These are phyloP conservation scores for Penstemon davidsonii DNA, from an alignment of 257 asterid species.

Conservation along the genomic window DNA sequence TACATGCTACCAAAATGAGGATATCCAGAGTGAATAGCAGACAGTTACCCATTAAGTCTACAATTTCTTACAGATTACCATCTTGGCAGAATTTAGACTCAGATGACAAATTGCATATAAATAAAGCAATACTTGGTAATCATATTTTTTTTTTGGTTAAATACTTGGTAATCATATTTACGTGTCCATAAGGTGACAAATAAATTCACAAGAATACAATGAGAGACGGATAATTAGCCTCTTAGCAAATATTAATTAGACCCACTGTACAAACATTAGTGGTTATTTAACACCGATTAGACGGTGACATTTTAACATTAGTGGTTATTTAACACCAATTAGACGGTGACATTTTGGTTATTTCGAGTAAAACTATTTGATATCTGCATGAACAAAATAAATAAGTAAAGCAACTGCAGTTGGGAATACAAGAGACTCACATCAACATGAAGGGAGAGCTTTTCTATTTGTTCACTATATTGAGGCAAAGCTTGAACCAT, in stretches of 20 bases:
- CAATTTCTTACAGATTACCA: not conserved
- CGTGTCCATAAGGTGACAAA: conserved; percentile 12
- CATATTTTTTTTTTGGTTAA: not conserved
- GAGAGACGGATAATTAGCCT: conserved; percentile 14
- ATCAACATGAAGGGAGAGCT: conserved; percentile 99
- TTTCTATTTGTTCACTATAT: conserved; percentile 97
- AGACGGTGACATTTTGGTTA: not conserved
- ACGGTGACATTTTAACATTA: too few relatives aligned
- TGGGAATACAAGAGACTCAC: conserved; percentile 59
- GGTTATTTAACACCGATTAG: not conserved
- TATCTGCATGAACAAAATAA: conserved; percentile 21
- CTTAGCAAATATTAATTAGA: conserved; percentile 23
- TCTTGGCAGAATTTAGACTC: not conserved
- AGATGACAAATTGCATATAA: not conserved
- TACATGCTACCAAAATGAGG: not conserved
- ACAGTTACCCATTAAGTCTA: not conserved
- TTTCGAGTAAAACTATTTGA: too few relatives aligned
- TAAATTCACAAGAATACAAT: conserved; percentile 15
- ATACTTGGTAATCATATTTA: not conserved
- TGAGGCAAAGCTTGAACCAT: conserved; percentile 99
- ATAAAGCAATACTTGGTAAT: conserved; percentile 6
- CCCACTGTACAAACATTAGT: conserved; percentile 6
- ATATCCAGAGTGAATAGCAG: not conserved
- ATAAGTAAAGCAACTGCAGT: conserved; percentile 23
- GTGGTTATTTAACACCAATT: not conserved